Evolutionary conservation across 805 yeast genomes (phyloP).

Genomic region (Kodamaea laetipori): DNA sequence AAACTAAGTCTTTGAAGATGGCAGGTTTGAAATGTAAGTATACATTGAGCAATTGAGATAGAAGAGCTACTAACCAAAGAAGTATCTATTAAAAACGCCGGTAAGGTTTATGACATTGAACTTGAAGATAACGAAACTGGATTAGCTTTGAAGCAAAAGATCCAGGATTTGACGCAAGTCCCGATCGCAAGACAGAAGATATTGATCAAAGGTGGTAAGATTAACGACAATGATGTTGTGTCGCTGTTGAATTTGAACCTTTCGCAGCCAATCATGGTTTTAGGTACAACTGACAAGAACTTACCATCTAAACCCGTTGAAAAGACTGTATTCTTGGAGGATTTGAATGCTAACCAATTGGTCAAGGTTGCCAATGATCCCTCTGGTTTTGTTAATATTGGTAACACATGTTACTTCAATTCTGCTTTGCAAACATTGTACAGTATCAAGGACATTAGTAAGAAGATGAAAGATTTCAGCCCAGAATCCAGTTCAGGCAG

Average conservation of each 20-base stretch:
- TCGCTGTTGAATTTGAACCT: constrained; percentile 57
- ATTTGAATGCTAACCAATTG: constrained; percentile 51
- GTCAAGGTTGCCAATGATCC: constrained; percentile 50
- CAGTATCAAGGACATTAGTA: constrained; percentile 45
- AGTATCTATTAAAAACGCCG: constrained; percentile 43
- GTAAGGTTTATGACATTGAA: constrained; percentile 41
- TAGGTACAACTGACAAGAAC: constrained; percentile 84
- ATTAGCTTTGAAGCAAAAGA: constrained; percentile 62
- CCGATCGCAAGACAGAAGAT: constrained; percentile 92
- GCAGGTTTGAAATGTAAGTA: constrained; percentile 12
- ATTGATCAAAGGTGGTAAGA: constrained; percentile 84
- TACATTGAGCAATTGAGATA: not conserved
- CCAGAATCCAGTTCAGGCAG: constrained; percentile 22
- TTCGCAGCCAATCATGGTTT: constrained; percentile 75
- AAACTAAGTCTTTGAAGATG: constrained; percentile 1
- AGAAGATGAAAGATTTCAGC: constrained; percentile 21
- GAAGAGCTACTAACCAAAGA: constrained; percentile 9
- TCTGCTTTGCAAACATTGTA: constrained; percentile 63
- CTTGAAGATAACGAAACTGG: constrained; percentile 60
- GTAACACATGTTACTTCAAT: constrained; percentile 82
- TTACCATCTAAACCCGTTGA: constrained; percentile 54
- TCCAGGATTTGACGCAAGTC: constrained; percentile 73
- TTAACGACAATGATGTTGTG: constrained; percentile 67
- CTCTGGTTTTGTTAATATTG: constrained; percentile 66
- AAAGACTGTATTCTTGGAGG: constrained; percentile 67